Evolutionary conservation across 768 basidiomycete genomes (phyloP).

Genomic region (Pulveroboletus sp.): DNA sequence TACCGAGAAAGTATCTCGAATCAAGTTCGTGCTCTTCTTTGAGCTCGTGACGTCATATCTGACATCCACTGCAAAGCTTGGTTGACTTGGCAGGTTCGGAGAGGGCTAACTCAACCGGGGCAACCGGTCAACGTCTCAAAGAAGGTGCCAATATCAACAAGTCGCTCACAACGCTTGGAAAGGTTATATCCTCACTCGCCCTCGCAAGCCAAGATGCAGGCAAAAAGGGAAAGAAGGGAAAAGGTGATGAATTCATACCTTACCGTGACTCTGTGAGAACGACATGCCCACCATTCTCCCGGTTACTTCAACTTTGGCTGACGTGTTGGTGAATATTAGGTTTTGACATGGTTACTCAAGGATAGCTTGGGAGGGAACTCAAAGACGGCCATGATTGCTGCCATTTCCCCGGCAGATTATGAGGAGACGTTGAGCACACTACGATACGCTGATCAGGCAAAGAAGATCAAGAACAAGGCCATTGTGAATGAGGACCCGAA

Average conservation of each 20-base stretch:
- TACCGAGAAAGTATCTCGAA: conserved; percentile 98
- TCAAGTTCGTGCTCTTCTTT: conserved; percentile 53
- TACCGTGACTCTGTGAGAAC: conserved; percentile 90
- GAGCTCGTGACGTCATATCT: conserved; percentile 3
- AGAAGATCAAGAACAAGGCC: conserved; percentile 99
- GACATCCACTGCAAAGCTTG: conserved; percentile 47
- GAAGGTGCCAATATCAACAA: conserved; percentile 99
- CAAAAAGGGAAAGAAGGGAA: conserved; percentile 89
- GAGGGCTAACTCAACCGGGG: conserved; percentile 95
- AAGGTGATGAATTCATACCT: conserved; percentile 89
- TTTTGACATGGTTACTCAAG: conserved; percentile 97
- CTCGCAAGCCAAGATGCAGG: conserved; percentile 49
- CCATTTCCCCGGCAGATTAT: conserved; percentile 97
- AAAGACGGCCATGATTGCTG: conserved; percentile 99
- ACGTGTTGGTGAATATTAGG: conserved; percentile 41
- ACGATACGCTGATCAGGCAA: conserved; percentile 97
- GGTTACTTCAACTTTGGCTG: conserved; percentile 4
- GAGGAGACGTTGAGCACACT: conserved; percentile 96
- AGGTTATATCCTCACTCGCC: conserved; percentile 93
- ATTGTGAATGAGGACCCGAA: conserved; percentile 99
- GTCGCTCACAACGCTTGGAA: conserved; percentile 94
- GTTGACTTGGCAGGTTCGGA: conserved; percentile 98
- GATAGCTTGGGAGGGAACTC: conserved; percentile 97
- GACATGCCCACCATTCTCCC: neutral
- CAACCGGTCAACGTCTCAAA: conserved; percentile 92